Evolutionary conservation across 371 early-diverging fungal genomes (phyloP).

Genomic region (Haplosporangium sp.): DNA sequence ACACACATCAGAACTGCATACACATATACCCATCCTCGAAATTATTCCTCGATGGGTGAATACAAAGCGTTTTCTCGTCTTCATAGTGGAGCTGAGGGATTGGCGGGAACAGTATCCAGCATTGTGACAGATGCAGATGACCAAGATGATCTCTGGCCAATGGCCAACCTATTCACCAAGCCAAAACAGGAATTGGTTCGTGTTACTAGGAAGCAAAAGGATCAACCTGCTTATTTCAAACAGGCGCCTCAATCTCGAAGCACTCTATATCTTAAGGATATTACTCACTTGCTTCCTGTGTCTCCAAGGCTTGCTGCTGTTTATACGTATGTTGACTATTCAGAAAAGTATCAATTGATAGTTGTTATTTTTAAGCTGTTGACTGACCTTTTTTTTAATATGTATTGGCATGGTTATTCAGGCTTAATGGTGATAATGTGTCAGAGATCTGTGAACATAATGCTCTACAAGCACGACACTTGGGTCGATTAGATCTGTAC

Average conservation of each 20-base stretch:
- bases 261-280: conserved; percentile 47
- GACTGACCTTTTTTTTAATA: not conserved
- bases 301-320: conserved; percentile 51
- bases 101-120: conserved; percentile 49
- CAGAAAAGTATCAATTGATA: not conserved
- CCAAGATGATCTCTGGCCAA: conserved; percentile 49
- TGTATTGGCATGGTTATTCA: not conserved
- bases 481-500: conserved; percentile 51
- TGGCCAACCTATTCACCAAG: conserved; percentile 40
- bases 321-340: conserved; percentile 47
- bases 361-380: not conserved
- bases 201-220: conserved; percentile 43
- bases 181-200: conserved; percentile 44
- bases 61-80: conserved; percentile 57
- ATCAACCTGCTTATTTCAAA: conserved; percentile 45
- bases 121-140: conserved; percentile 44
- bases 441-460: conserved; percentile 54
- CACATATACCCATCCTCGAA: conserved; percentile 58
- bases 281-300: conserved; percentile 56
- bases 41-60: conserved; percentile 58
- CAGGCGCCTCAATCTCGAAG: conserved; percentile 32
- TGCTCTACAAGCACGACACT: conserved; percentile 49
- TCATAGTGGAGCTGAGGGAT: conserved; percentile 45
- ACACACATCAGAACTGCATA: conserved; percentile 36
- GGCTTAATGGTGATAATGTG: conserved; percentile 51